phyloP scores from a whole-genome alignment of 2,329 filamentous ascomycete genomes.

The Zarea fungicola region DNA sequence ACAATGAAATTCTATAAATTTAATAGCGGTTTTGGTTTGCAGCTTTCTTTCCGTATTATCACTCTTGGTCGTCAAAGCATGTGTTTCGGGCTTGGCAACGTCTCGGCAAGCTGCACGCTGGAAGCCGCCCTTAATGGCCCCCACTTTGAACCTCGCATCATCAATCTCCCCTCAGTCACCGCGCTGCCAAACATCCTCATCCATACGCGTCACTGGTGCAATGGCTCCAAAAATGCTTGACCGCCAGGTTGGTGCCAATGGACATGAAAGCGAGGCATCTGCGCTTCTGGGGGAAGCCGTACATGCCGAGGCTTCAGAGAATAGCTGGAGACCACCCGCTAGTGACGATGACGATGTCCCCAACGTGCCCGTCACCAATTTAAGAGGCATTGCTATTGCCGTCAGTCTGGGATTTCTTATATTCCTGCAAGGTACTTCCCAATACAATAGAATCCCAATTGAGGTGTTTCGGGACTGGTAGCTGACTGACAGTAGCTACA shows the following conservation, averaged over 20 bases:
- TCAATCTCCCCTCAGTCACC: too few species aligned
- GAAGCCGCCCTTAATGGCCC: too few species aligned
- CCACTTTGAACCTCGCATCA: too few species aligned
- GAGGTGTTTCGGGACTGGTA: background rate
- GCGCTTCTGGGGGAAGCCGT: constrained; percentile 2
- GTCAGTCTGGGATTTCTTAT: constrained; percentile 33
- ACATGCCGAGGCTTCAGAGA: too few species aligned
- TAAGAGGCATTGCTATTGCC: constrained; percentile 4
- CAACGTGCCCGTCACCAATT: background rate
- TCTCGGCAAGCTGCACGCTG: too few species aligned
- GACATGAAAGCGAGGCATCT: background rate
- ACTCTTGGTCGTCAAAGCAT: too few species aligned
- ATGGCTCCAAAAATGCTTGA: background rate
- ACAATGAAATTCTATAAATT: too few species aligned
- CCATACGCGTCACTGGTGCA: too few species aligned
- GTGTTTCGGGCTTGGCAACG: too few species aligned
- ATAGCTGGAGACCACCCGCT: background rate
- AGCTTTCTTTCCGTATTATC: background rate
- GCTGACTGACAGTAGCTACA: constrained; percentile 33
- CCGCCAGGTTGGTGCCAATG: background rate
- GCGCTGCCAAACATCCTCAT: too few species aligned
- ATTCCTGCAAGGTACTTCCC: constrained; percentile 50
- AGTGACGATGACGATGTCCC: background rate
- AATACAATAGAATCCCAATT: background rate
- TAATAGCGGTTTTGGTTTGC: background rate